A percentile compares a stretch with the other conserved stretches of the same genome.
Evolutionary conservation across 2,329 filamentous ascomycete species (phyloP).

Genomic region (Rhinocladiella mackenziei): DNA sequence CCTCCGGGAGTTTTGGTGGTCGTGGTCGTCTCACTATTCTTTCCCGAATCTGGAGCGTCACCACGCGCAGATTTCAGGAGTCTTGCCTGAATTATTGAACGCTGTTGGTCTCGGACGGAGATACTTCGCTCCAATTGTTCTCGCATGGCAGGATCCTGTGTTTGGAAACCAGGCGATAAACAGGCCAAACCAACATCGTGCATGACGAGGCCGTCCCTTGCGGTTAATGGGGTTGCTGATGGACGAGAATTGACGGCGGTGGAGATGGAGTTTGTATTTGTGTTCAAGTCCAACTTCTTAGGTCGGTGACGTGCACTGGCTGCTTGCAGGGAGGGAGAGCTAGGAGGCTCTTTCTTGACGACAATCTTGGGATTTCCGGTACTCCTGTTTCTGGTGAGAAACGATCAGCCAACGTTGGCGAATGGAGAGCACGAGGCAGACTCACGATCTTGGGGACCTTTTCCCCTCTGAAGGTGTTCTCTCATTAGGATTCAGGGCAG

Average conservation of each 20-base stretch:
- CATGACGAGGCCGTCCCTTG: conserved; percentile 71
- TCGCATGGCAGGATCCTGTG: conserved; percentile 93
- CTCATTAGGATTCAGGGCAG: conserved; percentile 18
- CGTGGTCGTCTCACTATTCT: conserved; percentile 49
- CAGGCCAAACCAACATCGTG: conserved; percentile 93
- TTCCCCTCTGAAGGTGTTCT: conserved; percentile 46
- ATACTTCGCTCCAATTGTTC: conserved; percentile 92
- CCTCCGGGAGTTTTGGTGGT: conserved; percentile 66
- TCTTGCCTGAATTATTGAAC: conserved; percentile 88
- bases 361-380: conserved; percentile 70
- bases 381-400: conserved; percentile 39
- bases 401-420: conserved; percentile 28
- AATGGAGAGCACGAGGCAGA: too few relatives aligned
- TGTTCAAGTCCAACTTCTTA: conserved; percentile 70
- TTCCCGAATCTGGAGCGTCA: conserved; percentile 59
- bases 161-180: conserved; percentile 90
- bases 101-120: conserved; percentile 87
- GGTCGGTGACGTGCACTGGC: conserved; percentile 70
- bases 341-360: conserved; percentile 88
- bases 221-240: conserved; percentile 64
- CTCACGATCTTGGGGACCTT: conserved; percentile 51
- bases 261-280: conserved; percentile 42
- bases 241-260: conserved; percentile 49
- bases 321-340: conserved; percentile 72
- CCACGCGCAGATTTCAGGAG: conserved; percentile 83